Percentiles rank a stretch among this genome's conserved stretches.
These are phyloP conservation scores for Aureobasidium sp. DNA, from an alignment of 2,329 filamentous ascomycete genomes.

Conservation along the genomic window DNA sequence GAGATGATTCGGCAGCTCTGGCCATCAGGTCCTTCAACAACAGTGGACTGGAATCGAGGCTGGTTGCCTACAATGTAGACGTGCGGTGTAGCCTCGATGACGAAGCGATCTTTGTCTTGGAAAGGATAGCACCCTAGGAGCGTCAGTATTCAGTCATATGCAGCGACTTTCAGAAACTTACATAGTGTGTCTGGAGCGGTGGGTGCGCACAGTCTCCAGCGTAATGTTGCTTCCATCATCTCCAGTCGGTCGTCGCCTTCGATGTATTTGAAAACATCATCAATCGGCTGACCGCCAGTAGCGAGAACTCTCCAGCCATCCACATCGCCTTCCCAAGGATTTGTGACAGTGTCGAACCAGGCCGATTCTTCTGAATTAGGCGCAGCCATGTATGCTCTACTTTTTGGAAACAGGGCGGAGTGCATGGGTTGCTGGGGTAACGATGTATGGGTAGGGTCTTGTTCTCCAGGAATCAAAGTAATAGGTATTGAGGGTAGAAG, in stretches of 20 bases:
- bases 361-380: conserved; percentile 36
- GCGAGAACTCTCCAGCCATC: conserved; percentile 84
- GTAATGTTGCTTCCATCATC: conserved; percentile 90
- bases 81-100: conserved; percentile 77
- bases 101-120: conserved; percentile 85
- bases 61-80: conserved; percentile 67
- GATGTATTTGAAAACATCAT: conserved; percentile 90
- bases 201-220: conserved; percentile 85
- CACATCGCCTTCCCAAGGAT: conserved; percentile 85
- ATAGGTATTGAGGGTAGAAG: conserved; percentile 80
- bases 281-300: conserved; percentile 84
- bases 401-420: conserved; percentile 75
- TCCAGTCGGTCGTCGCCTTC: conserved; percentile 66
- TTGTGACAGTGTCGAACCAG: conserved; percentile 85
- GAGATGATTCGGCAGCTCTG: conserved; percentile 71
- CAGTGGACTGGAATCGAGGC: conserved; percentile 54
- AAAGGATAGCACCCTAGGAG: conserved; percentile 83
- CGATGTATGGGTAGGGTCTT: conserved; percentile 81
- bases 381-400: conserved; percentile 55
- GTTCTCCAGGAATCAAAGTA: conserved; percentile 75
- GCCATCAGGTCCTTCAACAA: conserved; percentile 45
- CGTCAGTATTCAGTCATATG: conserved; percentile 10
- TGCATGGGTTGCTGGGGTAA: conserved; percentile 92
- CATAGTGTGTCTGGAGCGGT: conserved; percentile 94
- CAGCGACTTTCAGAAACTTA: conserved; percentile 40